Evolutionary conservation across 2,329 filamentous ascomycete species (phyloP).

Genomic region (Xylariales sp.): DNA sequence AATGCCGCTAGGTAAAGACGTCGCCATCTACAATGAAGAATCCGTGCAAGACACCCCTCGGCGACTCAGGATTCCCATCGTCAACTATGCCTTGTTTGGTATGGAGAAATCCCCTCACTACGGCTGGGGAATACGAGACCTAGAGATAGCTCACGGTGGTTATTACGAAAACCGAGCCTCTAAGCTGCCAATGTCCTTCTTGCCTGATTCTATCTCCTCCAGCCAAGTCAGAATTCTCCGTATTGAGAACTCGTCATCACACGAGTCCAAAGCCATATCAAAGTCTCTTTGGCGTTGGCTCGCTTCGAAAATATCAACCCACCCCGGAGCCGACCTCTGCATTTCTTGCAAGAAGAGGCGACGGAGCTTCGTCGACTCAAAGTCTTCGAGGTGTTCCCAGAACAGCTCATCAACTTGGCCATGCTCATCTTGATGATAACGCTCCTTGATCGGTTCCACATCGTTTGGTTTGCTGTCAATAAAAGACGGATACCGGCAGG

Average conservation of each 20-base stretch:
- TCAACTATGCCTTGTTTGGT: too few relatives aligned
- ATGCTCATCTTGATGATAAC: not conserved
- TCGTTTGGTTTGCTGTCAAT: slow-evolving; percentile 4
- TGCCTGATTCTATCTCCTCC: slow-evolving; percentile 3
- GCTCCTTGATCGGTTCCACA: slow-evolving; percentile 1
- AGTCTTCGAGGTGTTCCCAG: slow-evolving; percentile 5
- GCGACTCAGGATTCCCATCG: too few relatives aligned
- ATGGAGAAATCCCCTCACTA: too few relatives aligned
- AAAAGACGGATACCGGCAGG: not conserved
- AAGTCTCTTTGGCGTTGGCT: slow-evolving; percentile 5
- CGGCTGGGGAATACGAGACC: too few relatives aligned
- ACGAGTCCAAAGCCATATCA: slow-evolving; percentile 2
- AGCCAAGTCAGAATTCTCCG: slow-evolving; percentile 1
- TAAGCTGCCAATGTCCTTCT: slow-evolving; percentile 1
- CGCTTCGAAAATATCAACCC: not conserved
- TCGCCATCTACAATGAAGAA: too few relatives aligned
- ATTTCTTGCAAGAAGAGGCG: slow-evolving; percentile 2
- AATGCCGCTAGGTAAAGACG: too few relatives aligned
- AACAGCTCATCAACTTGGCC: slow-evolving; percentile 3
- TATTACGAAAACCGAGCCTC: slow-evolving; percentile 2
- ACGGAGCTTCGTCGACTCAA: slow-evolving; percentile 1
- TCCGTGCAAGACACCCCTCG: too few relatives aligned
- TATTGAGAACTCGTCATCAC: slow-evolving; percentile 6
- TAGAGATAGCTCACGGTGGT: too few relatives aligned
- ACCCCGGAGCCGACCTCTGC: not conserved